Evolutionary conservation across 192 early-diverging fungal genomes (phyloP).

Genomic region (Mortierella hygrophila): DNA sequence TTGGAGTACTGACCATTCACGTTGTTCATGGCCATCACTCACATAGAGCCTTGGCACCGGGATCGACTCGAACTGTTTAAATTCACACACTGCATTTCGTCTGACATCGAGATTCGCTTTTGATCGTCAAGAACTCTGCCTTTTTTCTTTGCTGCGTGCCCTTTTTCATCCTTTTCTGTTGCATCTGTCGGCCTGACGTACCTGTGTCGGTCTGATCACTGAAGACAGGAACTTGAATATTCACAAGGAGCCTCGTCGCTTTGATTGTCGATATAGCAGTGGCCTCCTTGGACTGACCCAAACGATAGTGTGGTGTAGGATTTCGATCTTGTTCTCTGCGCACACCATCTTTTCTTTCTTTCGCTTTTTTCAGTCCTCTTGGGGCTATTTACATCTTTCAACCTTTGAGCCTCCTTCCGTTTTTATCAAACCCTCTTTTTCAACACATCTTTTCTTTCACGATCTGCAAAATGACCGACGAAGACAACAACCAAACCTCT

Average conservation of each 20-base stretch:
- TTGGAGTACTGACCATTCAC: background rate
- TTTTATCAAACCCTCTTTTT: background rate
- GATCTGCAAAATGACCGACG: background rate
- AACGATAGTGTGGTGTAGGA: background rate
- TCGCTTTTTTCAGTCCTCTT: background rate
- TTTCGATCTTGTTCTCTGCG: background rate
- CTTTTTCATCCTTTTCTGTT: background rate
- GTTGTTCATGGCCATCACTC: background rate
- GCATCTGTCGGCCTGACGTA: background rate
- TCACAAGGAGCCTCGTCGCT: slow-evolving; percentile 18
- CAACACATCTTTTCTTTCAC: background rate
- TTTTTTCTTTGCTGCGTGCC: background rate
- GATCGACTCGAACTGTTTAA: background rate
- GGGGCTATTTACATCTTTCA: background rate
- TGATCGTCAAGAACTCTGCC: background rate
- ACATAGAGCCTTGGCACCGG: background rate
- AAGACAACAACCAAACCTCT: background rate
- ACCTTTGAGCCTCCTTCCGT: background rate
- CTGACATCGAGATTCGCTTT: background rate
- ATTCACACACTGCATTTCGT: background rate
- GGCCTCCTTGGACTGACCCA: background rate
- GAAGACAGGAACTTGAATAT: background rate
- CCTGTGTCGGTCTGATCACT: background rate
- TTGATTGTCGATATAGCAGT: slow-evolving; percentile 21
- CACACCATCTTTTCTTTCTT: background rate